These are phyloP conservation scores for Fusarium sterilihyphosum DNA, from an alignment of 2,329 filamentous ascomycete species.

Conservation along the genomic window DNA sequence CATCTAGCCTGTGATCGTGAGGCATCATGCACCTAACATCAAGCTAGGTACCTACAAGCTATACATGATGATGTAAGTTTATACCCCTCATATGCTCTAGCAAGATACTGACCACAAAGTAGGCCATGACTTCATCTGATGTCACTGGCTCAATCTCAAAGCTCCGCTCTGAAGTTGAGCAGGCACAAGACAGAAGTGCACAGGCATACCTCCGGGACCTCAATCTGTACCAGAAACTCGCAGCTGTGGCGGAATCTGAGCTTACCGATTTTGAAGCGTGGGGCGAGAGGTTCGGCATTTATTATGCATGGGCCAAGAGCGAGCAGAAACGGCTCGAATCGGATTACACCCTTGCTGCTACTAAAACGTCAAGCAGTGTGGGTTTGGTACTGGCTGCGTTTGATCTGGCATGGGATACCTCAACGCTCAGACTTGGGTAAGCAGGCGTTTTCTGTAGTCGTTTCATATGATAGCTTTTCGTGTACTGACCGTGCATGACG, in stretches of 20 bases:
- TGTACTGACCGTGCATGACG: too few species aligned
- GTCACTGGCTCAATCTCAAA: neutral
- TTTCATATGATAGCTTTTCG: too few species aligned
- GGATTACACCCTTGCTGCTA: neutral
- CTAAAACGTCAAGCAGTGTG: neutral
- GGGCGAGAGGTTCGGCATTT: neutral
- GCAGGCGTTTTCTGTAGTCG: rapidly evolving
- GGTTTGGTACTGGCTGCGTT: neutral
- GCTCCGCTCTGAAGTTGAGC: neutral
- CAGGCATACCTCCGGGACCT: neutral
- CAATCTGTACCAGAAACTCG: neutral
- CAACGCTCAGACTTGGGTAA: neutral
- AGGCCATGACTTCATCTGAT: neutral
- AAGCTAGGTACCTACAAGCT: neutral
- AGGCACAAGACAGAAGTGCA: neutral
- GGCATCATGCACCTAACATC: rapidly evolving
- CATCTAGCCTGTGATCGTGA: rapidly evolving
- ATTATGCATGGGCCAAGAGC: neutral
- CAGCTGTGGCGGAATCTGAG: neutral
- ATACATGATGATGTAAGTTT: neutral
- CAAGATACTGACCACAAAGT: rapidly evolving
- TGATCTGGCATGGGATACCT: neutral
- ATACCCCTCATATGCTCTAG: rapidly evolving
- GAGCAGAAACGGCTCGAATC: neutral
- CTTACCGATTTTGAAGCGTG: neutral